Evolutionary conservation across 208 protist species (phyloP).

Genomic region (Entamoeba dispar): DNA sequence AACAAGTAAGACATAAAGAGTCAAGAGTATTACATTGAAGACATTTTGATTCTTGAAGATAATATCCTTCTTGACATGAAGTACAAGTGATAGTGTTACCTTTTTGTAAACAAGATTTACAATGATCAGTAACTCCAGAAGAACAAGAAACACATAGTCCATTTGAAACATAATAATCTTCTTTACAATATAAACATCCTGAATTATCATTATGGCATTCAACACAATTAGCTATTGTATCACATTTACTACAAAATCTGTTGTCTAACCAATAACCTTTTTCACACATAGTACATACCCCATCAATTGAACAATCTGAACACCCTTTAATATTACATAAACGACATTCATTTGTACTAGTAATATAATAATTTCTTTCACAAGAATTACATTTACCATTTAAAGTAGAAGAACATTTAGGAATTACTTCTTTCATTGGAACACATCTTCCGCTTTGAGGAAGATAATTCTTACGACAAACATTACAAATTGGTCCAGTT

Average conservation of each 20-base stretch:
- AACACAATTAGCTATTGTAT: not conserved
- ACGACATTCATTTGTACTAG: not conserved
- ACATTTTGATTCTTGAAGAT: not conserved
- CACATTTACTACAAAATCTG: not conserved
- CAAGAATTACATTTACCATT: not conserved
- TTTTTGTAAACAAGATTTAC: not conserved
- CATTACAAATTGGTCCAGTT: not conserved
- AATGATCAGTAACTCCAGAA: too few species aligned
- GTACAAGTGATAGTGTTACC: not conserved
- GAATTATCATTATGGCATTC: not conserved
- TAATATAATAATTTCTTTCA: not conserved
- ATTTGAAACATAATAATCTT: too few species aligned
- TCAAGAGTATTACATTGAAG: not conserved
- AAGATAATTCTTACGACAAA: not conserved
- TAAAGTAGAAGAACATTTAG: not conserved
- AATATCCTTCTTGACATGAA: not conserved
- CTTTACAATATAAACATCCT: not conserved
- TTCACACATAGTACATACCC: not conserved
- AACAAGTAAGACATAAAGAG: too few species aligned
- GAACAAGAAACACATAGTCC: too few species aligned
- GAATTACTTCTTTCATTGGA: not conserved
- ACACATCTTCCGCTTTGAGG: not conserved
- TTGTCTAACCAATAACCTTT: too few species aligned
- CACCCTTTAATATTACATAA: not conserved
- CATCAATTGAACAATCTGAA: not conserved